Evolutionary conservation across 441 rosid species (phyloP), one percentile per base, ranked within the genome.

Genomic region (Syzygium malaccense): DNA sequence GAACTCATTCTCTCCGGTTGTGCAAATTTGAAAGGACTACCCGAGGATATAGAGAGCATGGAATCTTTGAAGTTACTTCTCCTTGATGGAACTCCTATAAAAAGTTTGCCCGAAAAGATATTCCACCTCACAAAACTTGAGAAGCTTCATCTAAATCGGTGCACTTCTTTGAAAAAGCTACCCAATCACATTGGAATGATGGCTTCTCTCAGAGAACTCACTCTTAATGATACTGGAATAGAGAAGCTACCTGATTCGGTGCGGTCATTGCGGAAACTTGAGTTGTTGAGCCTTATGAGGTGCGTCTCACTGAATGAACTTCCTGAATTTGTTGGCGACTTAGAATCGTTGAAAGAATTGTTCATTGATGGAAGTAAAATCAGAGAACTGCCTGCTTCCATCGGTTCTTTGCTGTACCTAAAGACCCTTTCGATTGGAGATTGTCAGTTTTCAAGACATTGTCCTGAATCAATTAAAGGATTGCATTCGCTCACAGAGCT

Each of bases 1-100:
- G 93, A 85, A 25, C 94, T 96, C 86, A 26, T 89, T 89, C 96
- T 96, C 54, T 93, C 92, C 45, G 92, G 90, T 55, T 96, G 97
- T 89, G 87, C 87, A 87, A 89, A 87, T 9, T 87, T 96, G 32
- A 88, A 89, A 79, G 93, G 91, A 87, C 91, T 96, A 85, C 96
- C 97, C 19, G 85, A 92, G 89, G 90, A 91, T 71, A 84, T 95
- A 13, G 93, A 96, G 86, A 87, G 54, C 87, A 95, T 96, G 97
- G 54, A n/a, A 86, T 86, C 93, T 26, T 91, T 95, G 87, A 91
- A 90, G 89, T 90, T 92, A 91, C 97, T 96, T 86, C 90, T 91
- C 87, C 86, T 92, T 58, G 94, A 96, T 90, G 54, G 41, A 64
- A 94, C 97, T 49, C 91, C 94, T 18, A 90, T 96, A 87, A 87